Evolutionary conservation across 2,329 filamentous ascomycete genomes (phyloP), one percentile per base, ranked within the genome.

Genomic region (Volutella citrinella): DNA sequence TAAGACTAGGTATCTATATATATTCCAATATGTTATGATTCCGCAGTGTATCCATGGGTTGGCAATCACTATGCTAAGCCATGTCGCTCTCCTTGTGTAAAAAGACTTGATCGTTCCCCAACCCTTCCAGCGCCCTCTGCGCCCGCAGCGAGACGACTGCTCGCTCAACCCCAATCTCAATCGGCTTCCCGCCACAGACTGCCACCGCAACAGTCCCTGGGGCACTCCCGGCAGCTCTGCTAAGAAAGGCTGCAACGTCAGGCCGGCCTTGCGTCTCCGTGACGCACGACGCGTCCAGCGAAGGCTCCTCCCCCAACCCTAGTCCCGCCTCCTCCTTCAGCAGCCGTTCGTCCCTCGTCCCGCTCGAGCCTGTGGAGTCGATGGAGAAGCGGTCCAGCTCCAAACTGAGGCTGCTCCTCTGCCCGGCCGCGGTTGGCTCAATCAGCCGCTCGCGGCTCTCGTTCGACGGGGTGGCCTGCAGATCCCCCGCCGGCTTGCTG

Each of bases 291-390:
- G 39, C 16, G 14, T 43, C 42, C 25, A 45, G 43, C 0, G 30
- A 30, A 9, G 48, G 41, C 1, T 22, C 38, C 0, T 44, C 36
- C 5, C 47, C 41, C 1, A 54, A 31, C 4, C 40, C 50, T 6
- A 53, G 30, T 4, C 50, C 49, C 7, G 40, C 43, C 9, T 53
- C 50, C 9, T 53, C 50, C 17, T 53, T 53, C 4, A 53, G 24
- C 7, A 53, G 6, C 12, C 50, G 50, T 4, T 44, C 48, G 4
- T 42, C 46, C 14, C 48, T 39, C 2, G 37, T 52, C 5, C 35
- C 45, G 1, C 32, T 40, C 0, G 50, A 50, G 1, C 30, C 16
- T 5, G 20, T 17, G 5, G 50, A 53, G 5, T 53, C 50, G 1
- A 53, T 27, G 0, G 50, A 53, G 16, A 53, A 50, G 1, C 50